Base-by-base conservation (phyloP, 495 filamentous ascomycete species). In the Penicillium herquei region DNA sequence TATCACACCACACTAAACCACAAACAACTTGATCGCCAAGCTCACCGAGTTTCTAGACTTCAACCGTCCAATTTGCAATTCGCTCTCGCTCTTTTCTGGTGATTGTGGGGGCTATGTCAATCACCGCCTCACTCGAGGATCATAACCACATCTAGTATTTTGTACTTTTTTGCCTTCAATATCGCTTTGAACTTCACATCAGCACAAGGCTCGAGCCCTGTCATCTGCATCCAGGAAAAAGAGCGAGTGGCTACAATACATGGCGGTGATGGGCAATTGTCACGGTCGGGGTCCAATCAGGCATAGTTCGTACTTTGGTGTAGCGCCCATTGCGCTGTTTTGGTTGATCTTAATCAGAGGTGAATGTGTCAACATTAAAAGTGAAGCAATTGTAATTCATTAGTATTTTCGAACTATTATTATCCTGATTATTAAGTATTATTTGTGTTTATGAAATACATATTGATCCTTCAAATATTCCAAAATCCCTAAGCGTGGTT, bases 231-330 rank as follows among this genome's bases (percentile, higher is more conserved):
- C 4, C 21, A 26, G 21, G 21, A 18, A n/a, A 12, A 12, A 16
- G 16, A 11, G 17, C 16, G 31, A 37, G 18, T 37, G 39, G 32
- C 30, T 39, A 44, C 39, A 37, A 43, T 39, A 42, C 18, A 26
- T 26, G 21, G 21, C 30, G 12, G 18, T 51, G 49, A 51, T 37
- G 35, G 41, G 21, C 8, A 39, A 12, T 17, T 10, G 26, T 44
- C 42, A 43, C 43, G 51, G 43, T 43, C 4, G 35, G 18, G 17
- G 12, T 45, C 16, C 10, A 39, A 54, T 45, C 17, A 33, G 52
- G 57, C 14, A 59, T 55, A 59, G 45, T 58, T 49, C 51, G 56
- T 58, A 58, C 56, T 58, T 58, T 58, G 53, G 56, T 21, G 32
- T 14, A 32, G 17, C 35, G 6, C 44, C 44, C 30, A 43, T 53